phyloP scores from a whole-genome alignment of 345 rosid species.

The Gossypium stocksii region DNA sequence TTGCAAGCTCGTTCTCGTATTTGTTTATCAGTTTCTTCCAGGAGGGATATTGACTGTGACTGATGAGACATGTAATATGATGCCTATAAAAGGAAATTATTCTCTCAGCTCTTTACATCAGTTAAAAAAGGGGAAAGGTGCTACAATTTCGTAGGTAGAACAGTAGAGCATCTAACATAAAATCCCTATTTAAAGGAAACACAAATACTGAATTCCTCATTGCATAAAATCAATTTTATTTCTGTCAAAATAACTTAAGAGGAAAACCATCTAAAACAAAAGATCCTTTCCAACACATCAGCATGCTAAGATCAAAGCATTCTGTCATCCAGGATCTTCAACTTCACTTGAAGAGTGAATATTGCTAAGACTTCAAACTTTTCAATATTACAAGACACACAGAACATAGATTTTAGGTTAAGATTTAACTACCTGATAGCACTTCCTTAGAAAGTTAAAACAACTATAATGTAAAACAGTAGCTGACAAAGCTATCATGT shows the following conservation, averaged over 20 bases:
- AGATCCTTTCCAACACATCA: neutral
- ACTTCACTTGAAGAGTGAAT: neutral
- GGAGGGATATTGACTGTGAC: conserved; percentile 73
- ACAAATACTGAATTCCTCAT: neutral
- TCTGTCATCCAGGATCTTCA: neutral
- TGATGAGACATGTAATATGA: conserved; percentile 84
- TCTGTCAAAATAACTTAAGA: neutral
- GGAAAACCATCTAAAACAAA: neutral
- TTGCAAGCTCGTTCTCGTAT: conserved; percentile 62
- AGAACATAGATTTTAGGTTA: neutral
- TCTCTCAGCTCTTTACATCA: conserved; percentile 22
- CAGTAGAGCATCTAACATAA: neutral
- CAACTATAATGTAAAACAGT: neutral
- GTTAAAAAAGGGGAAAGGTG: neutral
- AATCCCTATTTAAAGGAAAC: neutral
- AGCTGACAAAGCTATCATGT: neutral
- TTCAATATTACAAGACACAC: neutral
- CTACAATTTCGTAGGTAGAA: conserved; percentile 2
- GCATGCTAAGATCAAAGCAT: neutral
- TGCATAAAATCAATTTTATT: neutral
- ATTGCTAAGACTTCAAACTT: neutral
- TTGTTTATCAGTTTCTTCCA: conserved; percentile 93
- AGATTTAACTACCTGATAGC: neutral
- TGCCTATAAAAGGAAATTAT: conserved; percentile 48
- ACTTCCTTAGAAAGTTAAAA: neutral